These are phyloP conservation scores for Ogataea henricii DNA, from an alignment of 805 yeast species.

Conservation along the genomic window DNA sequence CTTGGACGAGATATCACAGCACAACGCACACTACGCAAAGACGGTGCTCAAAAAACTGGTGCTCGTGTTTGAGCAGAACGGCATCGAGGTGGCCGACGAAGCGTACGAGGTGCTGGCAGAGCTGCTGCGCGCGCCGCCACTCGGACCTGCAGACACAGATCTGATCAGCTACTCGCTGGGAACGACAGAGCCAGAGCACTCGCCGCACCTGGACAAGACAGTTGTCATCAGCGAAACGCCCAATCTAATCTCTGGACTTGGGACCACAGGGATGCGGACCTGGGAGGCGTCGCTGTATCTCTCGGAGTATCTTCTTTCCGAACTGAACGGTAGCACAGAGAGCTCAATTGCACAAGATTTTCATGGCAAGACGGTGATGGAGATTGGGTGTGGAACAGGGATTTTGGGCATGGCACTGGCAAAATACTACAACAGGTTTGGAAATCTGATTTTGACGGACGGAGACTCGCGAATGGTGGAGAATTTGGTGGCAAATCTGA, in stretches of 20 bases:
- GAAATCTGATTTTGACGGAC: conserved; percentile 56
- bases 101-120: conserved; percentile 44
- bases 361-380: conserved; percentile 48
- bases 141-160: conserved; percentile 43
- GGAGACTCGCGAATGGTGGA: conserved; percentile 63
- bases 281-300: conserved; percentile 90
- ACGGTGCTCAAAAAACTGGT: conserved; percentile 46
- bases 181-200: conserved; percentile 8
- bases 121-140: conserved; percentile 37
- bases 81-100: conserved; percentile 40
- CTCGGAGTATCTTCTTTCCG: conserved; percentile 47
- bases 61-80: conserved; percentile 32
- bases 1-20: conserved; percentile 26
- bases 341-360: conserved; percentile 12
- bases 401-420: conserved; percentile 58
- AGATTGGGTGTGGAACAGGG: conserved; percentile 91
- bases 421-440: conserved; percentile 24
- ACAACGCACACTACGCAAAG: conserved; percentile 57
- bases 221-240: conserved; percentile 60
- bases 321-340: conserved; percentile 1
- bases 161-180: conserved; percentile 37
- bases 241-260: conserved; percentile 63
- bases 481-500: conserved; percentile 45
- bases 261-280: conserved; percentile 86
- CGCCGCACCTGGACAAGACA: conserved; percentile 7